phyloP scores from a whole-genome alignment of 164 flowering plant genomes.

The Vitis cinerea region DNA sequence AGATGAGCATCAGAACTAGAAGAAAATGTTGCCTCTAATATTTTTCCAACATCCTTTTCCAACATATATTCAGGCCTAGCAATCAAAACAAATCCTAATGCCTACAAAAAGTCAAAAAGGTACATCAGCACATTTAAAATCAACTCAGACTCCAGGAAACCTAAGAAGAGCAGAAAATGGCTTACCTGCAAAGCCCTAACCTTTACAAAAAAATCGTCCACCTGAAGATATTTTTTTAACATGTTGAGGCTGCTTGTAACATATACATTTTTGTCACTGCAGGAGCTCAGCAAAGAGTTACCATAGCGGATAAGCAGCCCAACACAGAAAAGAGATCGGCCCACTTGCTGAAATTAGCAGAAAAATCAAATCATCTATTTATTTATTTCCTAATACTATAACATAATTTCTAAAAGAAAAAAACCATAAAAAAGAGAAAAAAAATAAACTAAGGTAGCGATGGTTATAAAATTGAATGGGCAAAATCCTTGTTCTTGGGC shows the following conservation, averaged over 20 bases:
- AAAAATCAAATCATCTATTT: background rate
- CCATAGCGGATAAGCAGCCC: constrained; percentile 93
- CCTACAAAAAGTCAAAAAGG: constrained; percentile 41
- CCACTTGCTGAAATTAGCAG: constrained; percentile 60
- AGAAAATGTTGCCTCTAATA: constrained; percentile 73
- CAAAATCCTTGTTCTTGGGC: too few relatives aligned
- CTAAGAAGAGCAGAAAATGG: background rate
- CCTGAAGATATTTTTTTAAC: constrained; percentile 64
- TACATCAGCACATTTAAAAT: constrained; percentile 10
- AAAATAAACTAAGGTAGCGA: background rate
- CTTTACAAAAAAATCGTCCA: constrained; percentile 70
- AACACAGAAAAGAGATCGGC: constrained; percentile 88
- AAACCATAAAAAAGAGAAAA: background rate
- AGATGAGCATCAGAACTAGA: constrained; percentile 63
- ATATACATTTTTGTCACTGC: constrained; percentile 37
- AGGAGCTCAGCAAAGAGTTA: constrained; percentile 44
- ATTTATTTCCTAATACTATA: too few relatives aligned
- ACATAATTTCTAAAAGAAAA: background rate
- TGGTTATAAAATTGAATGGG: background rate
- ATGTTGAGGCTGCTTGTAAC: constrained; percentile 48
- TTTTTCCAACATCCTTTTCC: constrained; percentile 72
- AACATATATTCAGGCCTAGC: constrained; percentile 92
- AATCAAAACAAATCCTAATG: constrained; percentile 81
- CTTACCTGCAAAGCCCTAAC: constrained; percentile 88
- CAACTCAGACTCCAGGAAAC: background rate